Conservation (phyloP, 805 yeast genomes). For the Candida tibetensis region DNA sequence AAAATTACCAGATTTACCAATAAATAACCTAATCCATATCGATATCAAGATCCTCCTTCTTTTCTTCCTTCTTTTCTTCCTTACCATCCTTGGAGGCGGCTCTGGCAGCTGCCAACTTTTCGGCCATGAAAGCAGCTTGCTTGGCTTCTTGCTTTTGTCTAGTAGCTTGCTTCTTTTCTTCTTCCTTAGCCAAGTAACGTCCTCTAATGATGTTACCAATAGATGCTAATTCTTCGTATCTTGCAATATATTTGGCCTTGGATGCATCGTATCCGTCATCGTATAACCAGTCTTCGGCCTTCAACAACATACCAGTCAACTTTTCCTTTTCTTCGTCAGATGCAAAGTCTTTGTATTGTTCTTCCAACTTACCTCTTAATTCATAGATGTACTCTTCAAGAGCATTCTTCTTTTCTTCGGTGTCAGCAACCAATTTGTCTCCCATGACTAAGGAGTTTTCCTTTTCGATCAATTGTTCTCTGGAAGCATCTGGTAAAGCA, state of each 20-base stretch:
- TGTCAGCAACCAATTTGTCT: conserved; percentile 96
- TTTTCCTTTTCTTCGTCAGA: conserved; percentile 85
- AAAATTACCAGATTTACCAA: too few relatives aligned
- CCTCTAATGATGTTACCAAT: conserved; percentile 94
- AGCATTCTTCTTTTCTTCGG: conserved; percentile 98
- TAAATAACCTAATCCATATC: conserved; percentile 32
- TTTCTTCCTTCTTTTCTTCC: conserved; percentile 20
- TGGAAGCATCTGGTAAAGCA: conserved; percentile 53
- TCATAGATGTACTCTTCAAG: conserved; percentile 98
- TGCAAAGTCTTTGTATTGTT: conserved; percentile 83
- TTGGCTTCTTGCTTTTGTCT: conserved; percentile 86
- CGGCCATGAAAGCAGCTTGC: conserved; percentile 79
- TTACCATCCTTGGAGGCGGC: conserved; percentile 41
- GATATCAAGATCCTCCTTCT: conserved; percentile 33
- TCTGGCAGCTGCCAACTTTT: conserved; percentile 77
- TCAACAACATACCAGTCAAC: conserved; percentile 66
- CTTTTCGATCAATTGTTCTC: conserved; percentile 68
- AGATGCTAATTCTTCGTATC: conserved; percentile 94
- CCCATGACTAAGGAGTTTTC: conserved; percentile 83
- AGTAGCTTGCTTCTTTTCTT: conserved; percentile 88
- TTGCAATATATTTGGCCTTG: conserved; percentile 96
- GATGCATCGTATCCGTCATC: conserved; percentile 95
- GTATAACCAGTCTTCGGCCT: conserved; percentile 97
- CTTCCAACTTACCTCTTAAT: conserved; percentile 95
- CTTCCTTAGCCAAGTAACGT: conserved; percentile 89